Percentiles rank a stretch among this genome's conserved stretches.
Conservation (phyloP, 441 rosid genomes). For the Croton setiger region DNA sequence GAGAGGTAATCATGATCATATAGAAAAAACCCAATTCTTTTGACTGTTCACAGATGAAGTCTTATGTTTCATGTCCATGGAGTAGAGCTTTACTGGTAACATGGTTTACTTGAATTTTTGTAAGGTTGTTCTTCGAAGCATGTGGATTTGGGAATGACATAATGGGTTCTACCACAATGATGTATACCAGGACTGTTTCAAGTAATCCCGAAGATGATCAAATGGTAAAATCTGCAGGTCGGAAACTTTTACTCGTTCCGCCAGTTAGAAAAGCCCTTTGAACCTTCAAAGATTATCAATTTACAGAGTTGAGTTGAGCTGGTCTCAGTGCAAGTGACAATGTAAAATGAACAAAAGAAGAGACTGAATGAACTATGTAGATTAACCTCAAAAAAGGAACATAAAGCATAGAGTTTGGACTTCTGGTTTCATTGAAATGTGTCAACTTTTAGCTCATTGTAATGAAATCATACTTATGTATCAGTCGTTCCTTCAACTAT, state of each 20-base stretch:
- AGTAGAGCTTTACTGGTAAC: neutral
- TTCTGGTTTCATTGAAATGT: neutral
- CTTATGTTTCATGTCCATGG: neutral
- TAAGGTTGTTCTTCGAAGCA: constrained; percentile 68
- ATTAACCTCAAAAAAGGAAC: neutral
- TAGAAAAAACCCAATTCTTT: no score
- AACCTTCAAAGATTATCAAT: constrained; percentile 20
- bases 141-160: constrained; percentile 85
- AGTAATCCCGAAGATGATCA: constrained; percentile 25
- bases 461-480: neutral
- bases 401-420: neutral
- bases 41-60: no score
- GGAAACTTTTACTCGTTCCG: constrained; percentile 38
- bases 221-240: constrained; percentile 28
- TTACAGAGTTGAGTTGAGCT: constrained; percentile 11
- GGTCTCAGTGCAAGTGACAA: neutral
- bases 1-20: constrained; percentile 48
- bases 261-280: constrained; percentile 17
- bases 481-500: neutral
- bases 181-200: constrained; percentile 47
- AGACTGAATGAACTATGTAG: no score
- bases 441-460: neutral
- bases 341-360: neutral
- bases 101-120: neutral
- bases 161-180: constrained; percentile 79